These are phyloP conservation scores for Nematodospora valgi DNA, from an alignment of 805 yeast genomes.

Conservation along the genomic window DNA sequence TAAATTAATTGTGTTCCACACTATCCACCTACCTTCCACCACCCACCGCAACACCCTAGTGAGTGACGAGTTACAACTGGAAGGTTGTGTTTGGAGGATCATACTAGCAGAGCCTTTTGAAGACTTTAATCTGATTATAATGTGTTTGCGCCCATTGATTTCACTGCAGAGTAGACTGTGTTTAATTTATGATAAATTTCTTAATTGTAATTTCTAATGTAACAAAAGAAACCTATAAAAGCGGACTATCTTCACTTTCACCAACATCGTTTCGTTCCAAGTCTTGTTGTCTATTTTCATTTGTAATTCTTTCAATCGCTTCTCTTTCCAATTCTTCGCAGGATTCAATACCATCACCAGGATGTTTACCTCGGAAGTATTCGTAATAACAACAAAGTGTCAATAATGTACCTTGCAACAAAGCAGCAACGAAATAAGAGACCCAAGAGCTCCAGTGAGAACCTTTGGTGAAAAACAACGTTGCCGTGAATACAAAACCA, in stretches of 20 bases:
- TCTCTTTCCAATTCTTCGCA: constrained; percentile 26
- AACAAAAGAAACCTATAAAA: too few species aligned
- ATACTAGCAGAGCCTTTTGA: too few species aligned
- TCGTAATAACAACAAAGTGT: constrained; percentile 56
- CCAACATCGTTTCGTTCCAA: constrained; percentile 4
- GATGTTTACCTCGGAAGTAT: constrained; percentile 17
- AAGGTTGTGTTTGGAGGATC: too few species aligned
- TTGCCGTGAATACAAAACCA: constrained; percentile 75
- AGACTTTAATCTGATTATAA: too few species aligned
- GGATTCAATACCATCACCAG: constrained; percentile 12
- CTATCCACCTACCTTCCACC: too few species aligned
- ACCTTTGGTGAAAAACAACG: constrained; percentile 67
- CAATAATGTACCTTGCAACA: constrained; percentile 59
- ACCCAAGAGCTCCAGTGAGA: constrained; percentile 87
- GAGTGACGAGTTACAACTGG: too few species aligned
- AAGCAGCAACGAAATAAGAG: constrained; percentile 71
- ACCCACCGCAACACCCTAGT: too few species aligned
- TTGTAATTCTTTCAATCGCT: constrained; percentile 27
- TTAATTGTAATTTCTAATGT: too few species aligned
- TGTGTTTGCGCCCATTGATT: too few species aligned
- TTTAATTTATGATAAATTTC: neutral
- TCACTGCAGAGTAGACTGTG: too few species aligned
- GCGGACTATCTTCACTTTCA: constrained; percentile 1
- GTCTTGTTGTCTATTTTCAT: constrained; percentile 20
- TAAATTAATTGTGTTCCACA: too few species aligned